Conservation (phyloP, 768 basidiomycete species). For the Leccinum subgranulosum region DNA sequence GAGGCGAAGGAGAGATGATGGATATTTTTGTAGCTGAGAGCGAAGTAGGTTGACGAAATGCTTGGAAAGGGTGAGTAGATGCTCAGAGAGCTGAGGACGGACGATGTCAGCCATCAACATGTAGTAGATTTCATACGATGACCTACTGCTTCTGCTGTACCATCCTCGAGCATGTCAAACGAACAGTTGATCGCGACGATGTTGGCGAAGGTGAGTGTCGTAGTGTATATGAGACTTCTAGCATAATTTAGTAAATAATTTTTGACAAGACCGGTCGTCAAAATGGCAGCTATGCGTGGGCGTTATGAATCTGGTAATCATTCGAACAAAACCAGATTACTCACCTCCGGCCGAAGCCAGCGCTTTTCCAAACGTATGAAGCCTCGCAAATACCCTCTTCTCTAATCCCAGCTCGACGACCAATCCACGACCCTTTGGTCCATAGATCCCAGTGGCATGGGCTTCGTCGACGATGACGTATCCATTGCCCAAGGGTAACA, state of each 20-base stretch:
- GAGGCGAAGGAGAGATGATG: constrained; percentile 23
- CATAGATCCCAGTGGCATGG: constrained; percentile 90
- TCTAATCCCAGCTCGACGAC: constrained; percentile 71
- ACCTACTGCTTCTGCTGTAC: constrained; percentile 53
- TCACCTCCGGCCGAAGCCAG: constrained; percentile 81
- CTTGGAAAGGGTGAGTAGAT: constrained; percentile 18
- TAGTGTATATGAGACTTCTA: constrained; percentile 88
- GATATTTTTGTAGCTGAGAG: constrained; percentile 28
- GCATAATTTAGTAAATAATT: constrained; percentile 92
- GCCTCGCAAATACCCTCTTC: constrained; percentile 64
- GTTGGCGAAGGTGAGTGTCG: constrained; percentile 73
- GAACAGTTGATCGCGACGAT: constrained; percentile 74
- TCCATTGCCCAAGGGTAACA: constrained; percentile 60
- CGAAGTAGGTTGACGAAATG: constrained; percentile 36
- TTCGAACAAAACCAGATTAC: constrained; percentile 24
- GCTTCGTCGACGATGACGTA: constrained; percentile 90
- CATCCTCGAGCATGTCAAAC: constrained; percentile 73
- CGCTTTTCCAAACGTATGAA: constrained; percentile 95
- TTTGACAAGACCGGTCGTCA: constrained; percentile 68
- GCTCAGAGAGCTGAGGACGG: constrained; percentile 25
- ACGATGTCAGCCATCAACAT: constrained; percentile 27
- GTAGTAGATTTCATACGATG: background rate
- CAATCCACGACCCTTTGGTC: constrained; percentile 70
- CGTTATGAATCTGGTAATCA: background rate
- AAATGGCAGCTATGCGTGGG: constrained; percentile 58